Evolutionary conservation across 2,329 filamentous ascomycete species (phyloP), one percentile per base, ranked within the genome.

Genomic region (Penicillium digitatum): DNA sequence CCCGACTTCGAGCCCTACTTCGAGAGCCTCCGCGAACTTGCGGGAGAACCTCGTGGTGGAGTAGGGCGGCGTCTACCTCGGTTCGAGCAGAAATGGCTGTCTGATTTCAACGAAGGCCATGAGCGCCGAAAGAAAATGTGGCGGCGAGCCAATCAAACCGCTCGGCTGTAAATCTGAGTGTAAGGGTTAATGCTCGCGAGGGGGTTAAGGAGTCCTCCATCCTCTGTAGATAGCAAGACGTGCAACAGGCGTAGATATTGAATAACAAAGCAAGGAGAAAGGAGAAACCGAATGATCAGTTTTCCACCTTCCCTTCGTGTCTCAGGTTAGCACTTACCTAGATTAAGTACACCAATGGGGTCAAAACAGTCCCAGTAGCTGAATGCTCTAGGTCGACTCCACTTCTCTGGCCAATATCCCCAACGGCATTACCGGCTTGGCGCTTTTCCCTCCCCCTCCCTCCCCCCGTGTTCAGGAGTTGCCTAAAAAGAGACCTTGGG

Each of bases 1-100:
- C 85, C 85, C 0, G 79, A 87, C 29, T 87, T 87, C 64, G 80
- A 85, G 58, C 78, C 82, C 14, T 87, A 87, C 63, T 87, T 88
- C 60, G 82, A 87, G 66, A 73, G 72, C 3, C 61, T 80, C 14
- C 67, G 75, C 0, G 54, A 56, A 5, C 65, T 79, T 26, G 77
- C 77, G 0, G 77, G 78, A 0, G 70, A 78, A 7, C 76, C 78
- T 2, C 65, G 61, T 0, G 61, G 67, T 5, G 73, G 73, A 70
- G 0, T 37, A 11, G 78, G 76, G 0, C 69, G 77, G 7, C 62
- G 62, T 11, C 58, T 80, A 29, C 76, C 77, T 1, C 67, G 65
- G 2, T 81, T 79, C 49, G 72, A 79, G 12, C 67, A 69, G 26
- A 68, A 68, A 22, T 77, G 75, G 74, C 61, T 69, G 27, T 64